phyloP scores from a whole-genome alignment of 495 filamentous ascomycete species.

The Annulohypoxylon maeteangense region DNA sequence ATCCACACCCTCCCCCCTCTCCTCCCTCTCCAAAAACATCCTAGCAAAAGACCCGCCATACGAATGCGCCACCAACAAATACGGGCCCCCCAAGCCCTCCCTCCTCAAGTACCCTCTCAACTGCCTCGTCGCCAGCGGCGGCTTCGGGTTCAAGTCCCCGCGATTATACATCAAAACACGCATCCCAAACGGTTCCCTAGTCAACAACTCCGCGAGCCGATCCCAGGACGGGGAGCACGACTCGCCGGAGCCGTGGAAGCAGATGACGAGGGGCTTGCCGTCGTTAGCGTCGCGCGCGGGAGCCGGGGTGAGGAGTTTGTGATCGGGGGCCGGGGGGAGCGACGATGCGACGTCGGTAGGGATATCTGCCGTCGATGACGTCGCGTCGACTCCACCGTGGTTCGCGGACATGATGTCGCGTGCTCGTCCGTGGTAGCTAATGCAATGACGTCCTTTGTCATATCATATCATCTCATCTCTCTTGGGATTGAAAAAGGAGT shows the following conservation, averaged over 20 bases:
- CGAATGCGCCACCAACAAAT: slow-evolving; percentile 61
- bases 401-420: slow-evolving; percentile 21
- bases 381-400: neutral
- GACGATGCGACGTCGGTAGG: neutral
- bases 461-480: neutral
- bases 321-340: neutral
- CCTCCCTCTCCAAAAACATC: slow-evolving; percentile 49
- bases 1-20: neutral
- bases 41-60: slow-evolving; percentile 64
- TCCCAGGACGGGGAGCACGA: slow-evolving; percentile 55
- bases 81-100: slow-evolving; percentile 51
- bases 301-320: slow-evolving; percentile 18
- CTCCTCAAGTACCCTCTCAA: slow-evolving; percentile 27
- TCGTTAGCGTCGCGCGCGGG: neutral
- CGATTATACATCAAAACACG: slow-evolving; percentile 59
- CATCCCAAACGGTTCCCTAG: slow-evolving; percentile 28
- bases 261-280: slow-evolving; percentile 50
- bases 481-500: neutral
- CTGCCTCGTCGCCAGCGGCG: slow-evolving; percentile 23
- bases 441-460: neutral
- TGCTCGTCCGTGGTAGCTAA: neutral
- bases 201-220: slow-evolving; percentile 51
- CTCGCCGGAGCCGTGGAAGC: slow-evolving; percentile 60
- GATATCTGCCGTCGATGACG: slow-evolving; percentile 2
- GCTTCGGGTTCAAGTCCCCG: slow-evolving; percentile 29